Evolutionary conservation across 2,329 filamentous ascomycete genomes (phyloP).

Genomic region (Graphiopsis chlorocephala): DNA sequence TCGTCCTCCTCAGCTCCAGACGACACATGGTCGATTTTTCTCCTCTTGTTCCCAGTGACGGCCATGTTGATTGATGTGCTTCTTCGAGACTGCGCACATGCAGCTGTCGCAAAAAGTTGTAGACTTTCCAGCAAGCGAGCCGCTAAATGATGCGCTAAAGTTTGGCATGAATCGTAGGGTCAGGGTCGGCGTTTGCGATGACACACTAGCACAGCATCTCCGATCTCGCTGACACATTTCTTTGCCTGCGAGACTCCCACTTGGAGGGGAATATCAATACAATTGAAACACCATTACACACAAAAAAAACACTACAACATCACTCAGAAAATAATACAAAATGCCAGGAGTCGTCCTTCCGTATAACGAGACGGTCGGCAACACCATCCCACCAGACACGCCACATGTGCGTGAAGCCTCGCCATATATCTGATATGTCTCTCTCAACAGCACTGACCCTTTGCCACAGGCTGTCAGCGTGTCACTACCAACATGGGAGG

Average conservation of each 20-base stretch:
- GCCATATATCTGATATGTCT: background rate
- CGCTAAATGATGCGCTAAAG: conserved; percentile 1
- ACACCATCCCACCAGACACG: conserved; percentile 74
- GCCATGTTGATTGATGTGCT: conserved; percentile 28
- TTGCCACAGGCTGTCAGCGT: conserved; percentile 80
- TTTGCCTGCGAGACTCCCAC: background rate
- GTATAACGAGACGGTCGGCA: conserved; percentile 49
- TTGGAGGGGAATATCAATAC: background rate
- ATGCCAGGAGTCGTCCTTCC: conserved; percentile 27
- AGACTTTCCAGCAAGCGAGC: conserved; percentile 7
- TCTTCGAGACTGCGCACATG: background rate
- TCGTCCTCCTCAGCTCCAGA: conserved; percentile 28
- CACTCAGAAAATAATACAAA: background rate
- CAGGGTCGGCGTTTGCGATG: background rate
- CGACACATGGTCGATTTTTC: conserved; percentile 35
- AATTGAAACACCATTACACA: background rate
- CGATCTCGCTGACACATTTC: conserved; percentile 11
- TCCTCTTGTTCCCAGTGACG: conserved; percentile 31
- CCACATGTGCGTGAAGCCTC: conserved; percentile 62
- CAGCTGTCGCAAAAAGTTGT: conserved; percentile 15
- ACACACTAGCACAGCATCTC: background rate
- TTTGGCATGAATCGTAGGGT: conserved; percentile 1
- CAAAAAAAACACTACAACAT: background rate
- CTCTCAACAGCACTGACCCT: background rate
- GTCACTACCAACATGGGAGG: conserved; percentile 86